Base-by-base conservation (phyloP, 768 basidiomycete genomes). In the Rubroboletus pulcherrimus region DNA sequence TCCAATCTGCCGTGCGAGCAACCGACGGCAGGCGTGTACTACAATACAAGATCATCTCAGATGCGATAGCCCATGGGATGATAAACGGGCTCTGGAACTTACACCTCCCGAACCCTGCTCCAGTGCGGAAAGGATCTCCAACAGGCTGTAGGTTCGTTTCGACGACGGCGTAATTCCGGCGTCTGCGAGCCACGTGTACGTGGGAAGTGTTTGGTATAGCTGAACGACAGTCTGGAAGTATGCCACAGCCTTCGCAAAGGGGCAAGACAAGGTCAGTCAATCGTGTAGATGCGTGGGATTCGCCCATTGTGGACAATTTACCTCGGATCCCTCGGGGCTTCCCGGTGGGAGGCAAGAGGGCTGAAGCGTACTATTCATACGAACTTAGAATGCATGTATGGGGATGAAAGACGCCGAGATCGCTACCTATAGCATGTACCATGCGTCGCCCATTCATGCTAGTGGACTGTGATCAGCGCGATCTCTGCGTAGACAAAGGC, bases 401-500 rank as follows among this genome's bases (percentile, higher is more conserved):
- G 14, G 15, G 15, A 49, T 49, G 19, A 17, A 24, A 21, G 0
- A 9, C 3, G 6, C 0, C n/a, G 33, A 4, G 21, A 24, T 44
- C 11, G 4, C 24, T 56, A 68, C 68, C 69, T 70, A 47, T 65
- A 74, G 59, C 76, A 79, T 35, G 78, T 89, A 21, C 87, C 87
- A 58, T 89, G 87, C 4, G 77, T 82, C 8, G 72, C 58, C 87
- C 87, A 89, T 66, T 89, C 87, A 58, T 89, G 86, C 82, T 84
- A 53, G 5, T 17, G 30, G 24, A 33, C 42, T 39, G 24, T 6
- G 34, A 52, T 57, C 21, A 65, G 47, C 14, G 19, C 38, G 33
- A 9, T 26, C 10, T 48, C 39, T 21, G 37, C 24, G 33, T 8
- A 14, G 11, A 48, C 39, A 21, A 29, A 21, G 12, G 14, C 9